Percentiles rank a stretch among this genome's conserved stretches.
phyloP scores from a whole-genome alignment of 1,139 yeast genomes.

The Geotrichum citri-aurantii region DNA sequence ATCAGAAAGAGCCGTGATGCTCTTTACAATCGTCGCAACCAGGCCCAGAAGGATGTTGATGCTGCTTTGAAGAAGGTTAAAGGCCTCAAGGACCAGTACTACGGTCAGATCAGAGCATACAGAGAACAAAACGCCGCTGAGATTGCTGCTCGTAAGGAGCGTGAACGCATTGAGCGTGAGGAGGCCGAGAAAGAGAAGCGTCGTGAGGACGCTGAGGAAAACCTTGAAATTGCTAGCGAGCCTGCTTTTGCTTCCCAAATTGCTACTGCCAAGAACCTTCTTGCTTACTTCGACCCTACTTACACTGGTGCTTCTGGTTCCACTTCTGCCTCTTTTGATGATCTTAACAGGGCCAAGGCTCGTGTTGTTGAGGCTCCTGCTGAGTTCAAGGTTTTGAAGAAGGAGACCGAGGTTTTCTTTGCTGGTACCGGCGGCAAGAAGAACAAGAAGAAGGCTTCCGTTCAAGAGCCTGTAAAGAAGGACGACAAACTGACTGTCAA shows the following conservation, averaged over 20 bases:
- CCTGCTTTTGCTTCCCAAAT: constrained; percentile 85
- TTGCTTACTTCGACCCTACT: constrained; percentile 71
- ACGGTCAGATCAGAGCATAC: constrained; percentile 31
- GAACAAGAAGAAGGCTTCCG: constrained; percentile 41
- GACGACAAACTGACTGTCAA: constrained; percentile 55
- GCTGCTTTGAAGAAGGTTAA: constrained; percentile 56
- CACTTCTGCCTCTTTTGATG: constrained; percentile 18
- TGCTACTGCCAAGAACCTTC: constrained; percentile 62
- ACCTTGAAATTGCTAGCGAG: constrained; percentile 65
- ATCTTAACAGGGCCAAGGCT: constrained; percentile 30
- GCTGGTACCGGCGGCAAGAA: constrained; percentile 53
- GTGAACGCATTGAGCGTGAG: constrained; percentile 51
- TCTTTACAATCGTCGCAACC: constrained; percentile 61
- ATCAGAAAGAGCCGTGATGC: constrained; percentile 61
- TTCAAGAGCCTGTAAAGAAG: constrained; percentile 41
- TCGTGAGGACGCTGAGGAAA: constrained; percentile 44
- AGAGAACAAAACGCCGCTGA: constrained; percentile 41
- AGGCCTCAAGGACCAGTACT: constrained; percentile 42
- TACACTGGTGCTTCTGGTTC: constrained; percentile 46
- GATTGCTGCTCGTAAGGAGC: constrained; percentile 51
- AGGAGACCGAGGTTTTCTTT: constrained; percentile 48
- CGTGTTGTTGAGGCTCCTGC: constrained; percentile 51
- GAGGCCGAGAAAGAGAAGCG: constrained; percentile 36
- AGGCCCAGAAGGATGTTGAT: constrained; percentile 64
- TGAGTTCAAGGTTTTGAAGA: constrained; percentile 61